Evolutionary conservation across 2,329 filamentous ascomycete genomes (phyloP), one percentile per base, ranked within the genome.

Genomic region (Aspergillus brunneoviolaceus): DNA sequence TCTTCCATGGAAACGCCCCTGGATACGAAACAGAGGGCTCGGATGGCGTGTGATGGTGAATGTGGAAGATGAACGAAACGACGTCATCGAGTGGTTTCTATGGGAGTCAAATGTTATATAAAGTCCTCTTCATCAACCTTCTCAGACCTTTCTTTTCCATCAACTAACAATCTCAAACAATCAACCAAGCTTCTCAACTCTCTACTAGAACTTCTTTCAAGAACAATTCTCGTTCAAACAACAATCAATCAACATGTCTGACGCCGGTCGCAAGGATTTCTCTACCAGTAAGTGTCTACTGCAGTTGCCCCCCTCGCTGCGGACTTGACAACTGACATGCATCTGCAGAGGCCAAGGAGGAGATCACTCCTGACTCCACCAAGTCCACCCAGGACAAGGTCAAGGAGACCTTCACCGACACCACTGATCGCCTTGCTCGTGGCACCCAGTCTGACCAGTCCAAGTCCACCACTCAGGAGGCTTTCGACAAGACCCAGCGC

Each of bases 381-480:
- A 88, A 88, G 80, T 87, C 85, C 63, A 85, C 84, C 68, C 76
- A 80, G 69, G 77, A 86, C 65, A 85, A 87, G 80, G 65, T 82
- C 64, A 83, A 82, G 73, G 85, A 88, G 74, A 72, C 74, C 58
- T 53, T 83, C 70, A 87, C 84, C 63, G 83, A 84, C 67, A 79
- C 79, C 59, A 74, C 71, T 58, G 86, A 87, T 77, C 85, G 84
- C 69, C 55, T 82, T 63, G 74, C 79, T 67, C 83, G 83, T 64
- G 80, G 81, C 60, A 33, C 73, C 49, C 78, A 83, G 71, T 71
- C 82, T 70, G 85, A 88, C 67, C 71, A 76, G 42, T 73, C 77
- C 71, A 88, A 88, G 80, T 82, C 82, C 55, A 75, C 74, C 63
- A 67, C 74, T 52, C 86, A 88, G 75, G 78, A 82, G 64, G 63